phyloP scores from a whole-genome alignment of 148 eudicot genomes.

The Silene conica region DNA sequence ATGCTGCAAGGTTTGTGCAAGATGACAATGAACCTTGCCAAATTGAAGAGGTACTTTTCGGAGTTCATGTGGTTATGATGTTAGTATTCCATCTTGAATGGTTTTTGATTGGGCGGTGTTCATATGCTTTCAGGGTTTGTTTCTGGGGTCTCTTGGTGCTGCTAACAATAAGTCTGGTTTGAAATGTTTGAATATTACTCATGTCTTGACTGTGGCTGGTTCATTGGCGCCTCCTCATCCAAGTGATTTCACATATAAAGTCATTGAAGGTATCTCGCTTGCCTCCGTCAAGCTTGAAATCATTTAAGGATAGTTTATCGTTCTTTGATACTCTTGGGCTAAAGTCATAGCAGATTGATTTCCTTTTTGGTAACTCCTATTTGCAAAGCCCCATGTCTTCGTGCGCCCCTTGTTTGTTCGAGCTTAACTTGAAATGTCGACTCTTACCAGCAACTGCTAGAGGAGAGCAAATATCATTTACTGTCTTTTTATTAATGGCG shows the following conservation, averaged over 20 bases:
- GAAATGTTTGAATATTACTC: slow-evolving; percentile 74
- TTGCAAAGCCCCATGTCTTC: too few relatives aligned
- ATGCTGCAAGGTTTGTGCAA: slow-evolving; percentile 35
- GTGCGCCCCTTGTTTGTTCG: too few relatives aligned
- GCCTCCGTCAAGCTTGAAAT: background rate
- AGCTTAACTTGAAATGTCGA: too few relatives aligned
- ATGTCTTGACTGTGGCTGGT: slow-evolving; percentile 65
- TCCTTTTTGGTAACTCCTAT: too few relatives aligned
- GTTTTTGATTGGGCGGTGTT: background rate
- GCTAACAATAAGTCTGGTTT: slow-evolving; percentile 58
- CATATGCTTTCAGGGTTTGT: slow-evolving; percentile 54
- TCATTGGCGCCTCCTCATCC: slow-evolving; percentile 49
- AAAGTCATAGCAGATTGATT: background rate
- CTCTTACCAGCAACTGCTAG: too few relatives aligned
- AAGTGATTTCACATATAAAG: slow-evolving; percentile 60
- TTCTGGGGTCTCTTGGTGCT: slow-evolving; percentile 76
- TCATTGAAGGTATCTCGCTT: slow-evolving; percentile 41
- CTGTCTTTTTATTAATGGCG: too few relatives aligned
- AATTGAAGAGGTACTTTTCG: slow-evolving; percentile 66
- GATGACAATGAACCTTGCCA: slow-evolving; percentile 60
- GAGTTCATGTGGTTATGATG: background rate
- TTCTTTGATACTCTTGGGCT: background rate
- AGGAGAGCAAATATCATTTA: too few relatives aligned
- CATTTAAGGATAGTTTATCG: background rate
- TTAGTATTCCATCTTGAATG: background rate